Evolutionary conservation across 164 flowering plant species (phyloP), one percentile per base, ranked within the genome.

Genomic region (Aristolochia fimbriata): DNA sequence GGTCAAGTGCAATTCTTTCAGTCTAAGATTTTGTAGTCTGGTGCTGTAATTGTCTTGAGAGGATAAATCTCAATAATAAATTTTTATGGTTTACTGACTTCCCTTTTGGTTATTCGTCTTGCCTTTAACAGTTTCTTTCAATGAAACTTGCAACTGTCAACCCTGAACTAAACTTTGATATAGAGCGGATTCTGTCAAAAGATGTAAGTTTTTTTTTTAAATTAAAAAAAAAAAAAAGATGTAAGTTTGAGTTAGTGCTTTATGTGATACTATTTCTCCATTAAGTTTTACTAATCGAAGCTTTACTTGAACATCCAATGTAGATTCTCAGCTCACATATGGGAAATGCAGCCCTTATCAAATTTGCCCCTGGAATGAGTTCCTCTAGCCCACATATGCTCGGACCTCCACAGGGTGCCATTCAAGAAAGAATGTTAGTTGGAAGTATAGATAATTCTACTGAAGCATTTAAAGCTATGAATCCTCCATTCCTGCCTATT

Each of bases 91-190:
- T 7, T 49, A 49, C 15, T 49, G 19, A 21, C 52, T 21, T 16
- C 7, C 19, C 22, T 49, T 21, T 49, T 49, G 16, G 9, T 13
- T 22, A 37, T 31, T 24, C n/a, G 24, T 47, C 23, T 16, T 25
- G 5, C 23, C 22, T 21, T 3, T 24, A 78, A 75, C 83, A 88
- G 94, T 88, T 88, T 68, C 68, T 88, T 61, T 91, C 98, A 13
- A 91, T 91, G 98, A 91, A 91, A 73, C 88, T 91, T 54, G 88
- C 98, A 15, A 81, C 96, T 51, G 90, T 91, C 65, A 88, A 86
- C 74, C 96, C 98, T 15, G 96, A 84, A 58, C 54, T 89, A 51
- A 80, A 82, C 68, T 65, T 85, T 51, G 89, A 87, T 63, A 64
- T 92, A 9, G 95, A 87, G 20, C 76, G 80, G 55, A 51, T 83